Evolutionary conservation across 2,329 filamentous ascomycete genomes (phyloP).

Genomic region (Tolypocladium ovalisporum): DNA sequence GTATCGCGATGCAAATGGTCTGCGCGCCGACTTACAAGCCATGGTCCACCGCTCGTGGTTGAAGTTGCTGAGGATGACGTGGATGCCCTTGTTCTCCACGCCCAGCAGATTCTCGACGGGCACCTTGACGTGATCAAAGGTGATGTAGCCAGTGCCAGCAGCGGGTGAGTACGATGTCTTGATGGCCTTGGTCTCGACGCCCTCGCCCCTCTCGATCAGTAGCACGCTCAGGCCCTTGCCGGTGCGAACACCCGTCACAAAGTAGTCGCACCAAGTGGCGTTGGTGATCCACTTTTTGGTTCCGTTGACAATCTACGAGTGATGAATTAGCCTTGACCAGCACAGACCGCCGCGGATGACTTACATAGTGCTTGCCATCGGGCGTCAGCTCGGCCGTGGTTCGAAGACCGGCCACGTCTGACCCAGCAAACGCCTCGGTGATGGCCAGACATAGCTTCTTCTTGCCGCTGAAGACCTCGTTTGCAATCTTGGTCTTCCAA

Average conservation of each 20-base stretch:
- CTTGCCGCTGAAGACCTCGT: conserved; percentile 65
- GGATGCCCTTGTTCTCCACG: conserved; percentile 75
- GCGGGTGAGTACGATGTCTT: conserved; percentile 73
- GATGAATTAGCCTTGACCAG: not conserved
- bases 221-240: conserved; percentile 70
- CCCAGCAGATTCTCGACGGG: conserved; percentile 69
- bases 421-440: conserved; percentile 77
- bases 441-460: conserved; percentile 87
- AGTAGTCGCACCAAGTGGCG: conserved; percentile 72
- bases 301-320: conserved; percentile 47
- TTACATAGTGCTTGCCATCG: conserved; percentile 61
- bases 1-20: conserved; percentile 1
- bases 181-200: conserved; percentile 65
- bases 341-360: conserved; percentile 14
- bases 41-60: conserved; percentile 80
- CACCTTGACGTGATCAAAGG: conserved; percentile 80
- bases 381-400: conserved; percentile 69
- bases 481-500: conserved; percentile 55
- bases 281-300: conserved; percentile 85
- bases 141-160: conserved; percentile 69
- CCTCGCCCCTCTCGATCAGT: conserved; percentile 62
- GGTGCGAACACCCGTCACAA: conserved; percentile 70
- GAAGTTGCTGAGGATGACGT: conserved; percentile 77
- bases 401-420: conserved; percentile 66
- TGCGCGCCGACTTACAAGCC: conserved; percentile 36